Evolutionary conservation across 129 eudicot genomes (phyloP).

Genomic region (Centaurea solstitialis): DNA sequence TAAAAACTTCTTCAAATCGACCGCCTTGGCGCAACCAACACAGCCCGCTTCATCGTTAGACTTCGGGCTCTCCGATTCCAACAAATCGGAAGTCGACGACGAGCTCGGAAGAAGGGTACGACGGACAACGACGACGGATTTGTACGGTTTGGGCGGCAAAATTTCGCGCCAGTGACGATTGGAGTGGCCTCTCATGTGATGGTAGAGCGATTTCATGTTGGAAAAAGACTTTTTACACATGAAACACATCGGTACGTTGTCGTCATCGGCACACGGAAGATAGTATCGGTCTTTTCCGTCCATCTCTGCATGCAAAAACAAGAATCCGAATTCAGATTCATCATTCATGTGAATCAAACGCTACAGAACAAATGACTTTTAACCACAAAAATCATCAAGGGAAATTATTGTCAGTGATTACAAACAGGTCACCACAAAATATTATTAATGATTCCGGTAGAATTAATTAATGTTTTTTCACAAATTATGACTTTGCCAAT

Average conservation of each 20-base stretch:
- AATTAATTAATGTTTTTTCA: too few relatives aligned
- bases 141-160: neutral
- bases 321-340: neutral
- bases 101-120: neutral
- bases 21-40: neutral
- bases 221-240: neutral
- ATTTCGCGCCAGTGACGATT: neutral
- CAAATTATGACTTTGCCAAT: too few relatives aligned
- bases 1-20: neutral
- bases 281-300: neutral
- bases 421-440: too few relatives aligned
- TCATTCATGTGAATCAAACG: neutral
- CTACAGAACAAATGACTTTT: too few relatives aligned
- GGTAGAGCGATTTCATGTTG: neutral
- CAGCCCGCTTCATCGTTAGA: neutral
- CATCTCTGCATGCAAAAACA: neutral
- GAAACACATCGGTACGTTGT: neutral
- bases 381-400: too few relatives aligned
- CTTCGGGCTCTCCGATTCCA: neutral
- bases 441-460: too few relatives aligned
- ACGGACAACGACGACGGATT: neutral
- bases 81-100: neutral
- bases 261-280: constrained; percentile 1
- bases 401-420: too few relatives aligned
- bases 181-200: neutral